Percentiles rank a stretch among this genome's conserved stretches.
Conservation (phyloP, 2,329 filamentous ascomycete species). For the Tolypocladium cylindrosporum region DNA sequence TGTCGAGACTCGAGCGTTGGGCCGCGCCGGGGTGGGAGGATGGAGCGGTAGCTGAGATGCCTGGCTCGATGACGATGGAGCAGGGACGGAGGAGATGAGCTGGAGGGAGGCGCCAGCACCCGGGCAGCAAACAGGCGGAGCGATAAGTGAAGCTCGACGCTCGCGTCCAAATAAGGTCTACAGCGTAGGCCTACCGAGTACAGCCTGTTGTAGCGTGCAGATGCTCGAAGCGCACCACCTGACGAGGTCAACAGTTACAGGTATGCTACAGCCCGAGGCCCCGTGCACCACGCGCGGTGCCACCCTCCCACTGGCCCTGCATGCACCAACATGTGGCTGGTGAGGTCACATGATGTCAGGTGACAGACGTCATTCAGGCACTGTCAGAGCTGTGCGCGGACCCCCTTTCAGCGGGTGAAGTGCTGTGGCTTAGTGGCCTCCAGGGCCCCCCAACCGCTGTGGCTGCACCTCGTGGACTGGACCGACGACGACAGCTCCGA, state of each 20-base stretch:
- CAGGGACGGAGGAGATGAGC: neutral
- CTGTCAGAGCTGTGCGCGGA: neutral
- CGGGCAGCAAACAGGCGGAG: neutral
- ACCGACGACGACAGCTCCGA: neutral
- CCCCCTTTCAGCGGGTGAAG: neutral
- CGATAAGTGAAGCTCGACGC: neutral
- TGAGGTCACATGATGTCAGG: slow-evolving; percentile 19
- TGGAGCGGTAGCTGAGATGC: neutral
- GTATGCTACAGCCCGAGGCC: neutral
- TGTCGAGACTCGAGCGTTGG: neutral
- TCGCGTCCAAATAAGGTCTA: neutral
- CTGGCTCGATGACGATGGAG: neutral
- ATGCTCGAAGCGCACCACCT: neutral
- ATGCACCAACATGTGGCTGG: slow-evolving; percentile 13
- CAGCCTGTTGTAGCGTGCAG: neutral
- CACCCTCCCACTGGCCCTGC: neutral
- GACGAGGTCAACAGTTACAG: neutral
- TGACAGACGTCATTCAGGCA: slow-evolving; percentile 3
- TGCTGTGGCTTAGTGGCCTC: neutral
- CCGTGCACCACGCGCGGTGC: neutral
- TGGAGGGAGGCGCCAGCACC: slow-evolving; percentile 10
- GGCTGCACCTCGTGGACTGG: neutral
- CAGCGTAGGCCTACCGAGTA: neutral
- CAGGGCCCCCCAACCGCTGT: neutral
- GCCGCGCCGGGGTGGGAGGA: neutral